A percentile compares a stretch with the other conserved stretches of the same genome.
phyloP scores from a whole-genome alignment of 257 asterid genomes.

The Solanum virginianum region DNA sequence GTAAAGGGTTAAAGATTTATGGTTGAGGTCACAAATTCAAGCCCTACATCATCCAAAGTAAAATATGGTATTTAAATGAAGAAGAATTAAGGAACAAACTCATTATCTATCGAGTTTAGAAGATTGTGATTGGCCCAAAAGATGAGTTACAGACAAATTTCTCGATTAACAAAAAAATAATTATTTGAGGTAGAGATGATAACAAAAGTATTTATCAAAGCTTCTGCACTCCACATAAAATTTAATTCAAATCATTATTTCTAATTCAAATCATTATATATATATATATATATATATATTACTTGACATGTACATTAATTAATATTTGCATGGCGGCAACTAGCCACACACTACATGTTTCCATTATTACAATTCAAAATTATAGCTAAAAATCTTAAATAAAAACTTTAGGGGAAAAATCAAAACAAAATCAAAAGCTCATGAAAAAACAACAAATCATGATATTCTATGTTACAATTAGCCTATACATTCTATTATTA shows the following conservation, averaged over 20 bases:
- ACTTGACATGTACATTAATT: neutral
- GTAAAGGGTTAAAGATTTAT: no score
- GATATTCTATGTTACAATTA: neutral
- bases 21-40: no score
- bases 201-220: neutral
- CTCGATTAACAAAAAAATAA: no score
- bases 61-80: no score
- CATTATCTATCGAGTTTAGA: no score
- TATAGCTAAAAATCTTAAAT: neutral
- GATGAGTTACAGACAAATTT: accelerated
- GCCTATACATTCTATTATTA: neutral
- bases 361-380: neutral
- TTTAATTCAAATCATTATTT: neutral
- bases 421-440: neutral
- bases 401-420: neutral
- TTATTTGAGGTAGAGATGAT: no score
- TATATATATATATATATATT: neutral
- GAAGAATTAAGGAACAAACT: accelerated
- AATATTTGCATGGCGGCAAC: neutral
- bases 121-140: accelerated
- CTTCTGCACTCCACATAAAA: neutral
- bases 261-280: neutral
- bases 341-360: neutral
- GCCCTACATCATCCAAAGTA: no score
- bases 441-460: neutral